Base-by-base conservation (phyloP, 257 asterid species). In the Mentha longifolia region DNA sequence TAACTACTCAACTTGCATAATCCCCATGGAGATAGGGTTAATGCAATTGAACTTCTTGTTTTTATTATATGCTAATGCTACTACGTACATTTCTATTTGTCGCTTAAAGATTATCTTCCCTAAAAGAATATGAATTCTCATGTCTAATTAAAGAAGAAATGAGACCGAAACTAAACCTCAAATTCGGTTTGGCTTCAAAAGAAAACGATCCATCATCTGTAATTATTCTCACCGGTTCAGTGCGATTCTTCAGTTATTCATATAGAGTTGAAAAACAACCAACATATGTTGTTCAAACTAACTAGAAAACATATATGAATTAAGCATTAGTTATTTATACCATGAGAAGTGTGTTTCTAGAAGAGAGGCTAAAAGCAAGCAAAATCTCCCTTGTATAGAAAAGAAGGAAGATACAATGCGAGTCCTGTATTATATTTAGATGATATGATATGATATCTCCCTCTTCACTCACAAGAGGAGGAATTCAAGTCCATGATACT, bases 351-450 rank as follows among this genome's bases (percentile, higher is more conserved):
- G n/a, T n/a, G 79, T 67, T 67, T 80, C 78, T 84, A 33, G 9
- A 15, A 28, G 43, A n/a, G n/a, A 80, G n/a, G 82, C 79, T 76
- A 79, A 74, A 74, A 86, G 54, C 42, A 74, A 86, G 54, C 45
- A 81, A 79, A 87, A 79, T 83, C 86, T 84, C 84, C 88, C 89
- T 82, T 83, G 31, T 64, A 82, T 51, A 74, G 80, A 84, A 83
- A 85, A 81, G 83, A 85, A 86, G 80, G 73, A 76, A 76, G 76
- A 76, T 57, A 76, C 82, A 74, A 74, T 16, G 59, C 37, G 30
- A 64, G 75, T 58, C 79, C 82, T 75, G 84, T 82, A 74, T 80
- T 78, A 86, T 80, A 80, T 78, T 35, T 35, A 7, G 8, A 5
- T 35, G 39, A 35, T 33, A 33, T 35, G 39, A 35, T 35, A 6